These are phyloP conservation scores for Russula griseocarnosa DNA, from an alignment of 768 basidiomycete genomes.

Conservation along the genomic window DNA sequence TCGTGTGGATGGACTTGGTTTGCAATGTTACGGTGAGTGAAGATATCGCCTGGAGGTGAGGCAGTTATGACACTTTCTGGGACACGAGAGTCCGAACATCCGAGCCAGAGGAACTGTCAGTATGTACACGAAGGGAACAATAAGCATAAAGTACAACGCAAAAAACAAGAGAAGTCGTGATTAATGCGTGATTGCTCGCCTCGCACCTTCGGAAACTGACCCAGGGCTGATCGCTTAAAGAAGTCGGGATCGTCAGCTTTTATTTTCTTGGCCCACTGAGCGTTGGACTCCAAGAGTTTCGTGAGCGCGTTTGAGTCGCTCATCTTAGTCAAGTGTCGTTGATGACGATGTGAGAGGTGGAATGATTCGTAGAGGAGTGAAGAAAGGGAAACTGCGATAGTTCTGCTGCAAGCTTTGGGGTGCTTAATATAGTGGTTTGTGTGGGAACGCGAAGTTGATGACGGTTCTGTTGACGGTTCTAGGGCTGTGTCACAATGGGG, in stretches of 20 bases:
- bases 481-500: neutral
- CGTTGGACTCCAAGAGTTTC: constrained; percentile 49
- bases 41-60: constrained; percentile 72
- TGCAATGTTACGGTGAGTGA: constrained; percentile 83
- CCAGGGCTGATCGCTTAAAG: constrained; percentile 55
- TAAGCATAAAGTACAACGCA: too few relatives aligned
- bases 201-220: constrained; percentile 62
- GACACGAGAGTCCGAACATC: constrained; percentile 81
- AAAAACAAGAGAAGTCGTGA: constrained; percentile 24
- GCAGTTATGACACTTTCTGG: constrained; percentile 72
- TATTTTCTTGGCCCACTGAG: constrained; percentile 66
- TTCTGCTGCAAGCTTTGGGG: neutral
- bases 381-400: too few relatives aligned
- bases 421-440: too few relatives aligned
- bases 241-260: constrained; percentile 54
- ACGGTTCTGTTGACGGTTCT: too few relatives aligned
- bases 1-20: constrained; percentile 79
- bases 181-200: constrained; percentile 18
- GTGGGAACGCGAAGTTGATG: neutral
- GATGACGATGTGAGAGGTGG: neutral
- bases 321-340: constrained; percentile 5
- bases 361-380: neutral
- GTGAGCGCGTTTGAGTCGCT: constrained; percentile 30
- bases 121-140: neutral
- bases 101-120: constrained; percentile 67